Evolutionary conservation across 2,329 filamentous ascomycete species (phyloP), one percentile per base, ranked within the genome.

Genomic region (Fusarium succisae): DNA sequence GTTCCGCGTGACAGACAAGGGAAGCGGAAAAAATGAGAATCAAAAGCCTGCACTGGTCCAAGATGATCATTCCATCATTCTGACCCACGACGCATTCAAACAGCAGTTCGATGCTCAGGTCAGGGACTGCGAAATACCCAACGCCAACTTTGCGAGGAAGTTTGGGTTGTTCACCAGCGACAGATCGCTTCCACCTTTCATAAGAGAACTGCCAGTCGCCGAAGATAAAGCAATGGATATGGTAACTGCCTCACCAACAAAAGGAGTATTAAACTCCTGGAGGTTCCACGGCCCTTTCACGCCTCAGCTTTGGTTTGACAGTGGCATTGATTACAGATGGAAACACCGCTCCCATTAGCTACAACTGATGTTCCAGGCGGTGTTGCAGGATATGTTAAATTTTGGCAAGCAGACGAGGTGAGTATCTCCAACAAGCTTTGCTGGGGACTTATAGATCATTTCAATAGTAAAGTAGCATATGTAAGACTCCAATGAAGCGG

Each of bases 131-230:
- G 74, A 82, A 26, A 80, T 86, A 48, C 85, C 84, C 6, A 84
- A 86, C 65, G 83, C 83, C 18, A 84, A 83, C 51, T 86, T 86
- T 69, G 85, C 84, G 11, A 79, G 85, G 60, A 86, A 86, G 62
- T 81, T 83, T 63, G 79, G 79, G 10, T 69, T 86, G 20, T 78
- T 84, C 38, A 79, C 79, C 7, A 74, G 76, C 39, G 77, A 76
- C 12, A 76, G 80, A 18, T 78, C 78, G 24, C 66, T 85, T 37
- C 82, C 83, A 18, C 70, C 79, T 28, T 78, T 78, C 28, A 76
- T 84, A 43, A 79, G 78, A 51, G 81, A 83, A 41, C 81, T 85
- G 74, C 83, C 83, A 30, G 84, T 83, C 22, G 84, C 84, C 13
- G 84, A 85, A 66, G 81, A 81, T 12, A 85, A 83, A 66, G 83